Conservation (phyloP, 495 filamentous ascomycete genomes). For the Delitschia confertaspora region DNA sequence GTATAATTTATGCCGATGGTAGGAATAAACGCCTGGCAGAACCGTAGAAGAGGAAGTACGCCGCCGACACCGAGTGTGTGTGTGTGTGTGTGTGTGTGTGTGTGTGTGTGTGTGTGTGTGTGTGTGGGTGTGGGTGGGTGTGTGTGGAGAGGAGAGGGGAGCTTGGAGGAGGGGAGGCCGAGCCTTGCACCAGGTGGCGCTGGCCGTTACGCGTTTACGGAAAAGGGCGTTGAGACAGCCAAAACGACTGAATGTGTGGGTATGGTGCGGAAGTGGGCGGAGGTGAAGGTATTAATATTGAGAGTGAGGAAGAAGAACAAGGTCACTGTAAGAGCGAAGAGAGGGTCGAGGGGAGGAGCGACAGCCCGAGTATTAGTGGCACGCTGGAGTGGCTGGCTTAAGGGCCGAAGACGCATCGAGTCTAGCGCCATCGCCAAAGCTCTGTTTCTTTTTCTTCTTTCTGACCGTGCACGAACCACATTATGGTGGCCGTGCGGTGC, state of each 20-base stretch:
- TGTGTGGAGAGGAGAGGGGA: constrained; percentile 11
- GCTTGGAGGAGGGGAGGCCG: constrained; percentile 10
- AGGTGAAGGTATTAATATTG: background rate
- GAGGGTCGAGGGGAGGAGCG: constrained; percentile 3
- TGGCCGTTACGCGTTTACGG: constrained; percentile 28
- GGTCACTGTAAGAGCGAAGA: constrained; percentile 1
- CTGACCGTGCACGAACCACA: too few species aligned
- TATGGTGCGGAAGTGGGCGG: background rate
- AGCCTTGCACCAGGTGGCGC: constrained; percentile 29
- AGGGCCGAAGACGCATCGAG: too few species aligned
- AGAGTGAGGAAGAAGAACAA: too few species aligned
- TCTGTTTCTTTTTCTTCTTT: background rate
- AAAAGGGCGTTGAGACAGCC: constrained; percentile 13
- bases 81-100: constrained; percentile 10
- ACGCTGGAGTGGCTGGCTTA: background rate
- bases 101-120: constrained; percentile 12
- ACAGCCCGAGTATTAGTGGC: constrained; percentile 3
- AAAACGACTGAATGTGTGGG: constrained; percentile 22
- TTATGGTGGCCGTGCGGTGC: too few species aligned
- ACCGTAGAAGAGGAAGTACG: constrained; percentile 24
- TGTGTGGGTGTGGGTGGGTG: constrained; percentile 10
- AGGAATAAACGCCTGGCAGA: constrained; percentile 16
- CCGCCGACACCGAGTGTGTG: constrained; percentile 19
- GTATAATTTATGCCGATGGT: constrained; percentile 26
- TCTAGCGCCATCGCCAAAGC: background rate